Evolutionary conservation across 2,329 filamentous ascomycete species (phyloP).

Genomic region (Calonectria multiphialidica): DNA sequence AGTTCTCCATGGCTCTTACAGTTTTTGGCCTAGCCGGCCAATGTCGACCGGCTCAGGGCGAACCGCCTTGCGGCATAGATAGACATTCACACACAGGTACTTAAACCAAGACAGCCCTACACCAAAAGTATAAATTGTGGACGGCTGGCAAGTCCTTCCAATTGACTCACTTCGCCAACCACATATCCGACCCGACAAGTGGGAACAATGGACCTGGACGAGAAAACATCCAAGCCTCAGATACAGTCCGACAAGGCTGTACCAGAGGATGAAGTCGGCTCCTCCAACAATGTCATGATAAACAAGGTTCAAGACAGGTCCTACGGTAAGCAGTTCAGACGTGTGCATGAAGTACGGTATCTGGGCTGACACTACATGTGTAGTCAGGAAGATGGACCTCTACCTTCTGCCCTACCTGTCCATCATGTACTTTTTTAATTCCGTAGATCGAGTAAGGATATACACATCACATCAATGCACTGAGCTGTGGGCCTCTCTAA

Average conservation of each 20-base stretch:
- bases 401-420: constrained; percentile 57
- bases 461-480: not conserved
- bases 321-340: not conserved
- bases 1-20: constrained; percentile 1
- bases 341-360: not conserved
- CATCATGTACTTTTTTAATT: constrained; percentile 47
- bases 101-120: not conserved
- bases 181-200: not conserved
- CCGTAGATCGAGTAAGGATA: constrained; percentile 31
- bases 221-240: constrained; percentile 4
- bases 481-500: not conserved
- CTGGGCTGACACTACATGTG: not conserved
- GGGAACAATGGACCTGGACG: constrained; percentile 13
- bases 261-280: constrained; percentile 11
- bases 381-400: constrained; percentile 54
- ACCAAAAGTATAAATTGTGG: not conserved
- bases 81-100: not conserved
- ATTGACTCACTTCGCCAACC: not conserved
- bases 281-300: constrained; percentile 14
- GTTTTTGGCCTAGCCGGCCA: not conserved
- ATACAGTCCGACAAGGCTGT: not conserved
- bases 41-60: not conserved
- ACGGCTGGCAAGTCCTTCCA: not conserved
- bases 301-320: constrained; percentile 20
- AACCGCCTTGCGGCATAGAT: not conserved